Percentiles rank a stretch among this genome's conserved stretches.
phyloP scores from a whole-genome alignment of 2,329 filamentous ascomycete genomes.

The Alternaria arborescens region DNA sequence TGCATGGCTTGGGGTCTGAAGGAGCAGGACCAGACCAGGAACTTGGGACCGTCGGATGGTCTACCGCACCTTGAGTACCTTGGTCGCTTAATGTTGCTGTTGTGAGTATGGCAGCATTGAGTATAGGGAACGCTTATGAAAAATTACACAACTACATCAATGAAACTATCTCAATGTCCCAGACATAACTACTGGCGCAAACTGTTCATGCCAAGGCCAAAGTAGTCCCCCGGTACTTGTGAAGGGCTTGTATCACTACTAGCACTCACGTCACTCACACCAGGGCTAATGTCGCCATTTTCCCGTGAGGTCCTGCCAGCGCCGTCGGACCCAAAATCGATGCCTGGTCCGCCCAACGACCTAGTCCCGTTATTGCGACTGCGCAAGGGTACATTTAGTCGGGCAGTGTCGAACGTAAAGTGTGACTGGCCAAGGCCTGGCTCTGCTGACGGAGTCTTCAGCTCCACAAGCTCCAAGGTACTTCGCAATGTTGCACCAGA shows the following conservation, averaged over 20 bases:
- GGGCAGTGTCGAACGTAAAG: constrained; percentile 44
- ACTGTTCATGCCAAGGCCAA: constrained; percentile 28
- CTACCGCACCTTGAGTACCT: neutral
- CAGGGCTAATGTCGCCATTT: constrained; percentile 28
- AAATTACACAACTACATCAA: neutral
- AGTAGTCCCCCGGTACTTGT: constrained; percentile 30
- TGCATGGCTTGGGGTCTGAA: neutral
- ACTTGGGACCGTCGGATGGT: neutral
- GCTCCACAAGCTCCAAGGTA: constrained; percentile 66
- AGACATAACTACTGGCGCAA: constrained; percentile 5
- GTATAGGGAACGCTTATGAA: neutral
- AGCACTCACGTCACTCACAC: constrained; percentile 21
- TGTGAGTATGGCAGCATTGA: neutral
- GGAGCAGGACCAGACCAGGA: constrained; percentile 1
- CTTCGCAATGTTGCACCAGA: constrained; percentile 80
- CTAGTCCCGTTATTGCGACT: constrained; percentile 14
- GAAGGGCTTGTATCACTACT: constrained; percentile 17
- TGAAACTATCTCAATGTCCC: neutral
- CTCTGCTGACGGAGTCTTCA: constrained; percentile 43
- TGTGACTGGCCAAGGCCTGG: constrained; percentile 33
- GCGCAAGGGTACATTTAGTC: constrained; percentile 38
- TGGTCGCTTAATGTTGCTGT: neutral
- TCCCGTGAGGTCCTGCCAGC: constrained; percentile 20
- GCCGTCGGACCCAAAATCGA: constrained; percentile 7
- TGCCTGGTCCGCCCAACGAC: neutral